Evolutionary conservation across 1,284 basidiomycete species (phyloP).

Genomic region (Omphalotus olearius): DNA sequence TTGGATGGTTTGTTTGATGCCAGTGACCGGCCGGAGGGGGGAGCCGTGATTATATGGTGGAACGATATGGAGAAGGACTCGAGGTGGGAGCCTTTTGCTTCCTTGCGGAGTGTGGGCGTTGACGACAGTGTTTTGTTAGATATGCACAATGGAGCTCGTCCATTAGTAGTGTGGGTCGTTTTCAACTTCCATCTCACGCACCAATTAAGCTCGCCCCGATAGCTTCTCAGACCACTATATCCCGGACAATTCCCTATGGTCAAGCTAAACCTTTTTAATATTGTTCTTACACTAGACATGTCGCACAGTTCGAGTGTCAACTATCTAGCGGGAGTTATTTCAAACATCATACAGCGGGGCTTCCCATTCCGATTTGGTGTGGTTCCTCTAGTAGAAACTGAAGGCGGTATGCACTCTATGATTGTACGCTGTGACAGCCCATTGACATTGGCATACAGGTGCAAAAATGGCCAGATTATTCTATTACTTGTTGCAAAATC

Average conservation of each 20-base stretch:
- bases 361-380: constrained; percentile 82
- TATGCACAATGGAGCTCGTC: constrained; percentile 53
- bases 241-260: constrained; percentile 75
- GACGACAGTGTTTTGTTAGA: constrained; percentile 23
- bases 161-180: constrained; percentile 40
- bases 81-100: constrained; percentile 36
- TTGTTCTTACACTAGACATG: constrained; percentile 77
- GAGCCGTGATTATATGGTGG: constrained; percentile 76
- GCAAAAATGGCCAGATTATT: constrained; percentile 69
- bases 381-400: constrained; percentile 66
- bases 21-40: constrained; percentile 81
- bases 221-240: constrained; percentile 71
- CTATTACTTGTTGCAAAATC: constrained; percentile 60
- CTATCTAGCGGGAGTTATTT: constrained; percentile 61
- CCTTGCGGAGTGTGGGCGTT: not conserved
- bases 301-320: constrained; percentile 56
- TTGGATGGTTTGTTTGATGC: constrained; percentile 83
- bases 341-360: constrained; percentile 64
- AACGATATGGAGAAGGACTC: constrained; percentile 88
- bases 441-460: constrained; percentile 34
- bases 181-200: not conserved
- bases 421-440: not conserved
- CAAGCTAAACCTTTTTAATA: constrained; percentile 76
- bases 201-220: not conserved
- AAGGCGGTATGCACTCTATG: constrained; percentile 40